Percentiles rank a stretch among this genome's conserved stretches.
These are phyloP conservation scores for Sarocladiaceae sp. DNA, from an alignment of 2,329 filamentous ascomycete species.

Conservation along the genomic window DNA sequence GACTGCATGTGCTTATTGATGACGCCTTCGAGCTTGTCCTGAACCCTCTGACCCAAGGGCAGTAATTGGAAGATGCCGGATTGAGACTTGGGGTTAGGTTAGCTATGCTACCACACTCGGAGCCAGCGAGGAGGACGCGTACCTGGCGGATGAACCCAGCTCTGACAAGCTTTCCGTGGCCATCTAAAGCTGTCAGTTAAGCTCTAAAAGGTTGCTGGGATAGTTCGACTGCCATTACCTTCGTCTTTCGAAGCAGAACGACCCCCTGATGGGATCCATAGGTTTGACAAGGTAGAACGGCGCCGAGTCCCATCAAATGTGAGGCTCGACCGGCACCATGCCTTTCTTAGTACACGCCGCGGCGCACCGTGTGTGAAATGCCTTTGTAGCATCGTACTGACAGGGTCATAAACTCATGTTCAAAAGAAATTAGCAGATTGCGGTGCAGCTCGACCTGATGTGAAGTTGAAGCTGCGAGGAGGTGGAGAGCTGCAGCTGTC, in stretches of 20 bases:
- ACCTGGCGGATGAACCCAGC: conserved; percentile 71
- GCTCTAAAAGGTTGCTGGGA: too few species aligned
- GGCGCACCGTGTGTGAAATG: not conserved
- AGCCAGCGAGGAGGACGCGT: too few species aligned
- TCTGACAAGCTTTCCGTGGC: conserved; percentile 60
- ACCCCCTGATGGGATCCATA: conserved; percentile 75
- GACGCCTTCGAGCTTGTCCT: conserved; percentile 77
- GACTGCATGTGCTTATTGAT: conserved; percentile 85
- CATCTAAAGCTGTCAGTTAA: conserved; percentile 38
- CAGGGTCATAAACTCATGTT: conserved; percentile 2
- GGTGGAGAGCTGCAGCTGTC: conserved; percentile 2
- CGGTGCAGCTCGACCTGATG: not conserved
- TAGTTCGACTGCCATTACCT: too few species aligned
- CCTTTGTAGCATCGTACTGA: not conserved
- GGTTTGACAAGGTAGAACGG: conserved; percentile 51
- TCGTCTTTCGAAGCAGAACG: conserved; percentile 52
- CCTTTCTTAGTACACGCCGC: not conserved
- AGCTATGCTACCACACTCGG: too few species aligned
- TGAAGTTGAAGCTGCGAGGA: conserved; percentile 7
- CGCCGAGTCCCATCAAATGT: not conserved
- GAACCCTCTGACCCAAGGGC: conserved; percentile 78
- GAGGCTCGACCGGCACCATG: not conserved
- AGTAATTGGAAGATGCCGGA: conserved; percentile 89
- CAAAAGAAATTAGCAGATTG: not conserved
- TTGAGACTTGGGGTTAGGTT: conserved; percentile 53